phyloP scores from a whole-genome alignment of 2,329 filamentous ascomycete genomes.

The Colletotrichum sp. region DNA sequence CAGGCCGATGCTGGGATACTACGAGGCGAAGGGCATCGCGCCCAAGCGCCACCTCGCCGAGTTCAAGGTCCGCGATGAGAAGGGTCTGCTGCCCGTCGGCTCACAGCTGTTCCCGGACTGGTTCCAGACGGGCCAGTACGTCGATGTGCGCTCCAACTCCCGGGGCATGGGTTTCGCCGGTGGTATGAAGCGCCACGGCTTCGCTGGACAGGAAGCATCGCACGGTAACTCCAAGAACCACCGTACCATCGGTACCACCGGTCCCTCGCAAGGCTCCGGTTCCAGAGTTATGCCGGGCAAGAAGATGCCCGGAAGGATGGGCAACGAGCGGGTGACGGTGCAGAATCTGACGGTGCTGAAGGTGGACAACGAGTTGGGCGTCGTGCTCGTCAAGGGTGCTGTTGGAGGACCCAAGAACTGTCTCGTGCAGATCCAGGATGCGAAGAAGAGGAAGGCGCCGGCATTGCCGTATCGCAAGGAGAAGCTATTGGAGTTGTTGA shows the following conservation, averaged over 20 bases:
- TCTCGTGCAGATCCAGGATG: conserved; percentile 85
- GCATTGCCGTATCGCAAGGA: conserved; percentile 53
- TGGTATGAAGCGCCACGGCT: conserved; percentile 97
- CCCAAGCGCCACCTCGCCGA: conserved; percentile 86
- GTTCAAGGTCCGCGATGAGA: conserved; percentile 80
- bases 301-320: conserved; percentile 98
- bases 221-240: conserved; percentile 97
- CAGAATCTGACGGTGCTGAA: conserved; percentile 91
- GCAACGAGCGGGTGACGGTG: conserved; percentile 83
- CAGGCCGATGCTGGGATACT: conserved; percentile 87
- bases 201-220: conserved; percentile 84
- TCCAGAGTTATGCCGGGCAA: conserved; percentile 94
- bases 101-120: conserved; percentile 81
- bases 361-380: conserved; percentile 84
- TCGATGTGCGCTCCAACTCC: conserved; percentile 81
- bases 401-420: conserved; percentile 89
- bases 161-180: conserved; percentile 94
- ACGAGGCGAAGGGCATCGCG: conserved; percentile 78
- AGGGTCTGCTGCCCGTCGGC: conserved; percentile 78
- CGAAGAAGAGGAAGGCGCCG: conserved; percentile 79
- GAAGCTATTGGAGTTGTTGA: conserved; percentile 45
- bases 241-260: conserved; percentile 87
- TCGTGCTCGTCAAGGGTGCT: conserved; percentile 85
- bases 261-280: conserved; percentile 89
- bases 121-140: conserved; percentile 89